Evolutionary conservation across 139 green algal species (phyloP), one percentile per base, ranked within the genome.

Genomic region (Chlamydomonas eustigma): DNA sequence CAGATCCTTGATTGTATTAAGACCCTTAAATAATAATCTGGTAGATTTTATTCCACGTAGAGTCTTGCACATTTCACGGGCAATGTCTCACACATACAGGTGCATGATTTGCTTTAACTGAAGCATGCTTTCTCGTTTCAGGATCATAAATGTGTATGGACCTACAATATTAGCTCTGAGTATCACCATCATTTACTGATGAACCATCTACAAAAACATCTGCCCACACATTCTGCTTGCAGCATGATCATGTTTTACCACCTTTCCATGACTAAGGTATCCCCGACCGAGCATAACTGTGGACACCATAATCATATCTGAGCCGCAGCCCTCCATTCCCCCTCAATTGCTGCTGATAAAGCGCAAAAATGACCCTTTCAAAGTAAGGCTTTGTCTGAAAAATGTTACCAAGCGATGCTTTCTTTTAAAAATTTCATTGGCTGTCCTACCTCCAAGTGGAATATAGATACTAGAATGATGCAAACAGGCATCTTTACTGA

Each of bases 261-360:
- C n/a, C n/a, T 58, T 58, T 68, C n/a, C 52, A 22, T 22, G 4
- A 37, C n/a, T 4, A 75, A 88, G 79, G 39, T 93, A 87, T 39
- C 87, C 90, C 2, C 75, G 90, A 0, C 90, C 90, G 1, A 75
- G 78, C 0, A n/a, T 94, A 4, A 93, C 90, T 0, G 89, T 92
- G 3, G 90, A 94, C 34, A 78, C 84, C 2, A 71, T 84, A 0
- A 87, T 94, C 3, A 76, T 92, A 1, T 67, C 82, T 3, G 69
- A 87, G 74, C 83, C 83, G 1, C 35, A 3, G 4, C 37, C 4
- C 1, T 28, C 31, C 24, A 38, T 50, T 2, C 70, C 79, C 25
- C 38, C 86, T 3, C 77, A 91, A 64, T 37, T 94, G 34, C 73
- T 94, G 51, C 74, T 94, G 31, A 92, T 94, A 5, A 83, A 91